Evolutionary conservation across 768 basidiomycete species (phyloP), one percentile per base, ranked within the genome.

Genomic region (Amanita phalloides): DNA sequence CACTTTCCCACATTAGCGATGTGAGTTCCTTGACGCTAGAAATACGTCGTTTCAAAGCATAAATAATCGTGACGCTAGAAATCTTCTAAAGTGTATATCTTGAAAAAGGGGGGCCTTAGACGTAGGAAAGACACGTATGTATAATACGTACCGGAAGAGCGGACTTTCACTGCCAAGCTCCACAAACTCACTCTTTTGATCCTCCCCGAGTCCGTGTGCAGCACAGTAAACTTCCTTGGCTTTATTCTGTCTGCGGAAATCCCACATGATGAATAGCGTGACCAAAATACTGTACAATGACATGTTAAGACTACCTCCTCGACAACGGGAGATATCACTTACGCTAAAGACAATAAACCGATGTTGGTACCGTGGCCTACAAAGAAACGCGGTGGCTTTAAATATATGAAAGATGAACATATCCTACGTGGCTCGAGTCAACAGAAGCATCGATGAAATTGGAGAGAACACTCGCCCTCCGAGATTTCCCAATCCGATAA

Each of bases 151-250:
- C 75, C 76, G 71, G 66, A 77, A 82, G 35, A 82, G 63, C 39
- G 81, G 80, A 51, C 76, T 78, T 36, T 72, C 64, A 54, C 76
- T 76, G 5, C 77, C 80, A 62, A 80, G 64, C 4, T 77, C 62
- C 35, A 59, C 63, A 56, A 74, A 80, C 38, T 76, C 69, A 4
- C 66, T 66, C 46, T 57, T 62, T 42, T 61, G 64, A 42, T 62
- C 66, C 10, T 67, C 64, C 6, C 68, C 67, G 46, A 82, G 75
- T 3, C 69, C 69, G 48, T 71, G 68, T 4, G 64, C 63, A 4
- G 61, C 61, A 55, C 79, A 81, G 9, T 63, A 55, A 9, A 65
- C 70, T 41, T 72, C 71, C 48, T 77, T 81, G 49, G 62, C 56
- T 55, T 72, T 72, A 58, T 82, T 82, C 25, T 78, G 60, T 43